A percentile compares a stretch with the other conserved stretches of the same genome.
Evolutionary conservation across 768 basidiomycete species (phyloP).

Genomic region (Kwoniella pini): DNA sequence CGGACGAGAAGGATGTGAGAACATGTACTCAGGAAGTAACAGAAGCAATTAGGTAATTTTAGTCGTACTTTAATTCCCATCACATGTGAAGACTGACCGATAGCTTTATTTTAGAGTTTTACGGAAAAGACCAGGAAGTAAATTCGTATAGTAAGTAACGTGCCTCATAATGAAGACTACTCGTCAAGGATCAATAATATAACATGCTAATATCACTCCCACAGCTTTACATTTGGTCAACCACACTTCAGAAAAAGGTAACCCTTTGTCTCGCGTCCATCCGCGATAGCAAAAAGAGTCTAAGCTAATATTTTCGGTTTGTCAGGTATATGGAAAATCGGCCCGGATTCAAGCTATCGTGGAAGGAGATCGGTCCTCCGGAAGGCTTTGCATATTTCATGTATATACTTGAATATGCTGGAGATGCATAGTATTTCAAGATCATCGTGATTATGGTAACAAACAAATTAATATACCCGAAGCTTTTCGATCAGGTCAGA

Average conservation of each 20-base stretch:
- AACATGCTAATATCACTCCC: background rate
- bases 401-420: constrained; percentile 43
- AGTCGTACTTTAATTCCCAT: background rate
- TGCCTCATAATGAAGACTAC: background rate
- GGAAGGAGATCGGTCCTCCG: constrained; percentile 48
- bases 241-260: constrained; percentile 55
- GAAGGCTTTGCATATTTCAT: constrained; percentile 54
- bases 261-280: too few species aligned
- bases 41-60: constrained; percentile 47
- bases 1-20: constrained; percentile 50
- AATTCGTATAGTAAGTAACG: constrained; percentile 52
- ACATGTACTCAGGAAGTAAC: constrained; percentile 48
- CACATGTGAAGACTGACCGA: background rate
- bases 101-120: constrained; percentile 34
- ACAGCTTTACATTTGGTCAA: constrained; percentile 54
- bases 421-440: background rate
- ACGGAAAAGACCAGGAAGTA: constrained; percentile 38
- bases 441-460: too few species aligned
- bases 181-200: too few species aligned
- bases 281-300: background rate
- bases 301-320: background rate
- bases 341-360: constrained; percentile 35
- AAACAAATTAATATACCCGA: too few species aligned
- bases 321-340: constrained; percentile 45
- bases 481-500: too few species aligned